Base-by-base conservation (phyloP, 2,329 filamentous ascomycete genomes). In the Fusarium austroafricanum region DNA sequence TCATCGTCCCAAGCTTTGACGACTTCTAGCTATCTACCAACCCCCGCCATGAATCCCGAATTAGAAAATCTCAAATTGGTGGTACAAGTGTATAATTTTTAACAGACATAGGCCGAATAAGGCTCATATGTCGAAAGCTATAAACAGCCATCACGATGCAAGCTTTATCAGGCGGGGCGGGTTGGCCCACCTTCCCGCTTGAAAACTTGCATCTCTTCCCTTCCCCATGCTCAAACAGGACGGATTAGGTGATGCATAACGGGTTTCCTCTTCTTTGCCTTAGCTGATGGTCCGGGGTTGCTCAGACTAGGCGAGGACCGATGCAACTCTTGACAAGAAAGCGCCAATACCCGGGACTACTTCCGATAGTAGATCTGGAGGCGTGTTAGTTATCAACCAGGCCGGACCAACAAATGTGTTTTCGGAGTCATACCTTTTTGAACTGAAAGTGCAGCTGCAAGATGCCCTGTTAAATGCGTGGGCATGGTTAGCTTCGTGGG, bases 401-500 rank as follows among this genome's bases (percentile, higher is more conserved):
- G 38, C 20, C 44, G 35, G 23, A 38, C 44, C 55, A 56, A 57
- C 46, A 26, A 33, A 33, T 20, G 38, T 31, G 29, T 50, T 55
- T 62, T 61, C 38, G 40, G 52, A 56, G 55, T 71, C 80, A 76
- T 80, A 96, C 94, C 89, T 97, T 97, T 80, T 98, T 99, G 85
- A 98, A 97, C 79, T 97, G 94, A 79, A 99, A 99, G 78, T 98
- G 95, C 60, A 99, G 87, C 81, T 97, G 94, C 59, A 99, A 83
- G 73, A 98, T 97, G 53, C 95, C 95, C 92, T 96, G 76, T 70
- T 61, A 60, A 71, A n/a, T n/a, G n/a, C n/a, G 46, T 49, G 49
- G 68, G 61, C 61, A 58, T 72, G 28, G 54, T 73, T 65, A 74
- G 67, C 53, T 63, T 28, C 15, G 46, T 46, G 38, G 28, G 40